Conservation (phyloP, 108 stramenopile species). For the Stephanodiscus triporus region DNA sequence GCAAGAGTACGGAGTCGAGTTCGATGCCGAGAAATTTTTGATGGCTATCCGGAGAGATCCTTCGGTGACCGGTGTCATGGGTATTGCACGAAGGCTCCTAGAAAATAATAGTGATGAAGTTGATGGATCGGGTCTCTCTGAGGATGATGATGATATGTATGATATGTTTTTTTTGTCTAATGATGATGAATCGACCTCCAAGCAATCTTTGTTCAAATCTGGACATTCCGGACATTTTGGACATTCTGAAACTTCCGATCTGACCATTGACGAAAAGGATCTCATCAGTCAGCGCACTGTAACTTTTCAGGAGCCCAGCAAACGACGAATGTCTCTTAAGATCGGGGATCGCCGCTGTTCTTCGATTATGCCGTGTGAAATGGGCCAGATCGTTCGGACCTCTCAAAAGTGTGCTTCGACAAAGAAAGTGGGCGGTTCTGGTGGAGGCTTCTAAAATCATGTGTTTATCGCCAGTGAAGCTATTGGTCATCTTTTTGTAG, state of each 20-base stretch:
- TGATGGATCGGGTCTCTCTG: conserved; percentile 8
- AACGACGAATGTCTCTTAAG: too few relatives aligned
- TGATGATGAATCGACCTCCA: conserved; percentile 4
- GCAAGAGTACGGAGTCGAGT: conserved; percentile 42
- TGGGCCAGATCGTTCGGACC: not conserved
- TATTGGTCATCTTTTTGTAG: too few relatives aligned
- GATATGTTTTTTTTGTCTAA: conserved; percentile 40
- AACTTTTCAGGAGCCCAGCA: too few relatives aligned
- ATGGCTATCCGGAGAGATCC: conserved; percentile 32
- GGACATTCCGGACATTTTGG: too few relatives aligned
- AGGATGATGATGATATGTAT: conserved; percentile 27
- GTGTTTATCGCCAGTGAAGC: too few relatives aligned
- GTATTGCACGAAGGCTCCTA: conserved; percentile 30
- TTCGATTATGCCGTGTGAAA: too few relatives aligned
- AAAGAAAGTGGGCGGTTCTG: not conserved
- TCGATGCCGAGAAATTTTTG: conserved; percentile 43
- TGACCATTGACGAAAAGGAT: too few relatives aligned
- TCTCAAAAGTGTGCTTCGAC: not conserved
- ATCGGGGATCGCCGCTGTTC: too few relatives aligned
- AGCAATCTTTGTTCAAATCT: too few relatives aligned
- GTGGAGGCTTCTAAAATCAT: too few relatives aligned
- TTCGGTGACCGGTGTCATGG: conserved; percentile 29
- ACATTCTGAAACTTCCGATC: too few relatives aligned
- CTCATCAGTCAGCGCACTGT: too few relatives aligned
- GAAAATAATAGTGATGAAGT: conserved; percentile 8